A percentile compares a stretch with the other conserved stretches of the same genome.
Conservation (phyloP, 2,329 filamentous ascomycete genomes). For the Neodidymelliopsis sp. region DNA sequence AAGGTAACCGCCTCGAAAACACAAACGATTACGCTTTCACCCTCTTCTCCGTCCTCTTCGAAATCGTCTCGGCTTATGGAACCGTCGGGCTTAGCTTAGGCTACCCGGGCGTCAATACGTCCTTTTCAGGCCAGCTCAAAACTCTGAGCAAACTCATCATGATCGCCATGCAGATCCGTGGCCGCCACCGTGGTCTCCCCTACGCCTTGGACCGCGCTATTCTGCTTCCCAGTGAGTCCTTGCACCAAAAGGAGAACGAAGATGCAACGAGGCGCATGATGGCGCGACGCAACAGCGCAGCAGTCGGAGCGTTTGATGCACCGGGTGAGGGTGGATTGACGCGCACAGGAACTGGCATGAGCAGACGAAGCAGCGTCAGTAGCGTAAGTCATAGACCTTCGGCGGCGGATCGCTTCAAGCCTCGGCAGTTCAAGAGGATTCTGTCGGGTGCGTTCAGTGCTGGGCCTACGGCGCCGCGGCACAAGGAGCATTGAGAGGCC, state of each 20-base stretch:
- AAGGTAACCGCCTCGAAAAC: slow-evolving; percentile 74
- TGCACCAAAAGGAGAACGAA: slow-evolving; percentile 66
- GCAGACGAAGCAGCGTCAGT: slow-evolving; percentile 25
- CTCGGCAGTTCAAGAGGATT: slow-evolving; percentile 29
- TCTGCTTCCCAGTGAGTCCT: slow-evolving; percentile 69
- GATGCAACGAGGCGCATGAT: slow-evolving; percentile 56
- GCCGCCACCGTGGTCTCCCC: slow-evolving; percentile 69
- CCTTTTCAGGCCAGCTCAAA: slow-evolving; percentile 82
- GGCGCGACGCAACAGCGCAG: slow-evolving; percentile 36
- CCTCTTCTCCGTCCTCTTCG: slow-evolving; percentile 56
- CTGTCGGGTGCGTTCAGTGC: slow-evolving; percentile 34
- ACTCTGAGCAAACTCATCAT: slow-evolving; percentile 72
- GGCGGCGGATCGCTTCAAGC: slow-evolving; percentile 22
- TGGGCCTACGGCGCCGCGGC: slow-evolving; percentile 22
- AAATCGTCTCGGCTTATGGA: slow-evolving; percentile 62
- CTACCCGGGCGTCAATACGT: slow-evolving; percentile 76
- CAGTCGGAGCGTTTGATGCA: slow-evolving; percentile 15
- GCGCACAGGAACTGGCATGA: slow-evolving; percentile 31
- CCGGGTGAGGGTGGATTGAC: slow-evolving; percentile 24
- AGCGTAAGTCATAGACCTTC: slow-evolving; percentile 11
- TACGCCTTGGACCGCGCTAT: slow-evolving; percentile 75
- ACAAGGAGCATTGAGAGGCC: slow-evolving; percentile 17
- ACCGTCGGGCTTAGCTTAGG: slow-evolving; percentile 92
- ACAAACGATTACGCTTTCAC: slow-evolving; percentile 62
- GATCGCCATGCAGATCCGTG: slow-evolving; percentile 71